Evolutionary conservation across 148 eudicot species (phyloP).

Genomic region (Polygonum aviculare): DNA sequence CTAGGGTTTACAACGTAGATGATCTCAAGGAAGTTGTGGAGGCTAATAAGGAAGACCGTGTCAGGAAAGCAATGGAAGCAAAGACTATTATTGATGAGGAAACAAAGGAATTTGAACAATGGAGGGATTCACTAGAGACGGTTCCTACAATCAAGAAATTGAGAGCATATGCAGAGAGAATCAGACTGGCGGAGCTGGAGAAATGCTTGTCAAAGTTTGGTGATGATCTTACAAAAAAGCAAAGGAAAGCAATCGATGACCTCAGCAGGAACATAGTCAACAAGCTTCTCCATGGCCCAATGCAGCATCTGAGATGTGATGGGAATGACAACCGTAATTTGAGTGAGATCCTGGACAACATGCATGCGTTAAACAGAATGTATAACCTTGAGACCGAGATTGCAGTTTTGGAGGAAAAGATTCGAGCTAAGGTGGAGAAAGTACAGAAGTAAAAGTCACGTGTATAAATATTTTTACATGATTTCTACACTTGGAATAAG

Average conservation of each 20-base stretch:
- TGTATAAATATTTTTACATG: conserved; percentile 5
- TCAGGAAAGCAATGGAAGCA: conserved; percentile 88
- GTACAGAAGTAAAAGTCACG: conserved; percentile 36
- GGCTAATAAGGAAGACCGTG: conserved; percentile 82
- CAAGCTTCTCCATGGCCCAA: conserved; percentile 85
- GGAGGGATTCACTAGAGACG: conserved; percentile 89
- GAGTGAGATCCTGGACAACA: conserved; percentile 79
- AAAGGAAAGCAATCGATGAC: conserved; percentile 66
- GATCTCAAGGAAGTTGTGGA: conserved; percentile 96
- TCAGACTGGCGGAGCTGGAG: conserved; percentile 75
- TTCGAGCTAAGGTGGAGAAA: conserved; percentile 84
- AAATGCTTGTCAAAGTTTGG: conserved; percentile 76
- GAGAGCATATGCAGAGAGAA: conserved; percentile 87
- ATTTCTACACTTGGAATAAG: conserved; percentile 27
- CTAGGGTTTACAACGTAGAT: conserved; percentile 75
- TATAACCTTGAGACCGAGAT: conserved; percentile 85
- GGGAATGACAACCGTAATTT: conserved; percentile 78
- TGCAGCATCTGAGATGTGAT: conserved; percentile 93
- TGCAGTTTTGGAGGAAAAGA: conserved; percentile 77
- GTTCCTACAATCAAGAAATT: conserved; percentile 91
- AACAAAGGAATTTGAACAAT: conserved; percentile 64
- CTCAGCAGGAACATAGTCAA: conserved; percentile 80
- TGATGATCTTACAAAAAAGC: conserved; percentile 60
- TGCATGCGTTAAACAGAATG: conserved; percentile 94
- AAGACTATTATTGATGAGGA: conserved; percentile 65